phyloP scores from a whole-genome alignment of 208 protist genomes.

The Wallacemonas collosoma region DNA sequence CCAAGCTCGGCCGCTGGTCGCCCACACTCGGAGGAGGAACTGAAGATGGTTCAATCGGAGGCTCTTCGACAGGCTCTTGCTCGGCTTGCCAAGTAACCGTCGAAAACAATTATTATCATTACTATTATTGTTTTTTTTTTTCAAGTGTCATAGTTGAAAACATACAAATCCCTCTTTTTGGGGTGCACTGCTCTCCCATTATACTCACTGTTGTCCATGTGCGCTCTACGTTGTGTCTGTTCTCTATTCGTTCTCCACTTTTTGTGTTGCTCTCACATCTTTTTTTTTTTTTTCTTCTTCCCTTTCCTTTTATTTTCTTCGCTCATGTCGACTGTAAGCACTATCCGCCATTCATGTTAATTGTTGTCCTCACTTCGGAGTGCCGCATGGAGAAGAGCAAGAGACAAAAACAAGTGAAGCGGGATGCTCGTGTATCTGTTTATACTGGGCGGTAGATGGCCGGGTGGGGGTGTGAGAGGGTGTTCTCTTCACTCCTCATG shows the following conservation, averaged over 20 bases:
- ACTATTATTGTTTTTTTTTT: too few species aligned
- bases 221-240: too few species aligned
- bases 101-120: too few species aligned
- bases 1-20: neutral
- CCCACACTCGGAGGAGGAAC: neutral
- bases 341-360: conserved; percentile 6
- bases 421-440: neutral
- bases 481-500: too few species aligned
- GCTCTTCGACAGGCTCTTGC: conserved; percentile 9
- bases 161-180: too few species aligned
- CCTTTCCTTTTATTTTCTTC: conserved; percentile 22
- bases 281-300: conserved; percentile 13
- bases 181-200: neutral
- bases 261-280: neutral
- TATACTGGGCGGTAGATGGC: neutral
- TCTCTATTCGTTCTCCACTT: too few species aligned
- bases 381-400: neutral
- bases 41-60: conserved; percentile 7
- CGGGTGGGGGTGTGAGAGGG: too few species aligned
- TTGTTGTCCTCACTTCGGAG: neutral
- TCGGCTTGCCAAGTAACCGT: neutral
- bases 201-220: neutral
- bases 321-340: neutral
- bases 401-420: neutral
- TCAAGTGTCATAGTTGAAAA: too few species aligned